Conservation (phyloP, 306 rosid genomes). For the Medicago arabica region DNA sequence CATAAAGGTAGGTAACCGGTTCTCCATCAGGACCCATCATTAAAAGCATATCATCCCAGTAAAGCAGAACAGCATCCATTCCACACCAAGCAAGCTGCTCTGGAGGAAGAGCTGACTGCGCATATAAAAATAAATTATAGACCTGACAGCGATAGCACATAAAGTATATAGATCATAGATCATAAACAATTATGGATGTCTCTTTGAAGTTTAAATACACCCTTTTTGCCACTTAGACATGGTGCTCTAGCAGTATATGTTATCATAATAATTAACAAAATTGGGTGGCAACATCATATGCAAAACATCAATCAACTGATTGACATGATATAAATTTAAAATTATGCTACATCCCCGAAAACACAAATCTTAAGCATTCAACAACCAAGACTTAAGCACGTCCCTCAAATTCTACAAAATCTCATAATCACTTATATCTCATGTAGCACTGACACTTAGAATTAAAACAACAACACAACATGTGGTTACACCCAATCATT, state of each 20-base stretch:
- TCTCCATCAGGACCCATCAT: constrained; percentile 99
- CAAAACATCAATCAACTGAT: constrained; percentile 22
- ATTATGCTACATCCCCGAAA: constrained; percentile 5
- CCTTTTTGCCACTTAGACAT: constrained; percentile 27
- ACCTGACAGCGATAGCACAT: background rate
- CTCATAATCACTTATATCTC: background rate
- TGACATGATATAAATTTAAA: constrained; percentile 1
- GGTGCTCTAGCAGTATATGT: background rate
- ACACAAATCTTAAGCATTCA: constrained; percentile 2
- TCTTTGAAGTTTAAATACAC: constrained; percentile 5
- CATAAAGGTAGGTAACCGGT: constrained; percentile 84
- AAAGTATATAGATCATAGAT: background rate
- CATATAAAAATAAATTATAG: constrained; percentile 42
- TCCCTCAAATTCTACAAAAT: constrained; percentile 17
- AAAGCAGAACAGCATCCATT: constrained; percentile 93
- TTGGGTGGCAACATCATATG: constrained; percentile 19
- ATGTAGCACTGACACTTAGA: background rate
- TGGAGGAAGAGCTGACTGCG: constrained; percentile 94
- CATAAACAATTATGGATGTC: constrained; percentile 20
- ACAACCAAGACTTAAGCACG: constrained; percentile 8
- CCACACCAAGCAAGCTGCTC: constrained; percentile 96
- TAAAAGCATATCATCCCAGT: constrained; percentile 95
- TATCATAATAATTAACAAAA: background rate
- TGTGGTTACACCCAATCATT: background rate
- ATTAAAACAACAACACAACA: background rate